Percentiles rank a stretch among this genome's conserved stretches.
Conservation (phyloP, 2,329 filamentous ascomycete species). For the Xylaria sp. region DNA sequence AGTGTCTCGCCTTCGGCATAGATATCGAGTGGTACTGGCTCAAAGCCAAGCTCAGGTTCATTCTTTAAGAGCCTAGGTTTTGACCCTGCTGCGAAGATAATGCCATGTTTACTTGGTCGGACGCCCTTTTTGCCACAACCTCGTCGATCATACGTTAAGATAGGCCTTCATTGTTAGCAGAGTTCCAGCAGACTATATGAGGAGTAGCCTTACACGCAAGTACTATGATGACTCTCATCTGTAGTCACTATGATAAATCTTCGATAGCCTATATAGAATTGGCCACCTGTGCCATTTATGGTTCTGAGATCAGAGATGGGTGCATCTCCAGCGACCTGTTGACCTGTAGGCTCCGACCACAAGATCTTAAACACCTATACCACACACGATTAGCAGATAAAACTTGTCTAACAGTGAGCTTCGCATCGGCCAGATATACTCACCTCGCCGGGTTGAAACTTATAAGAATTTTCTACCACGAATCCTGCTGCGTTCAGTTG, state of each 20-base stretch:
- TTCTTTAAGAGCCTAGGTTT: conserved; percentile 50
- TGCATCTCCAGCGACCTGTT: conserved; percentile 45
- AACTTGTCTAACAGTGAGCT: not conserved
- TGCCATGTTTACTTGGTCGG: conserved; percentile 64
- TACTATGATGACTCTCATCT: conserved; percentile 64
- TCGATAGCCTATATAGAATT: conserved; percentile 62
- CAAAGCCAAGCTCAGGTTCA: conserved; percentile 62
- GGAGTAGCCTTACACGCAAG: conserved; percentile 64
- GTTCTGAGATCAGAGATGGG: conserved; percentile 49
- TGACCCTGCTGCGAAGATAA: conserved; percentile 56
- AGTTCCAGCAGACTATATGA: not conserved
- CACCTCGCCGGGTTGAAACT: conserved; percentile 49
- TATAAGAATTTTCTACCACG: conserved; percentile 44
- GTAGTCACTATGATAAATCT: conserved; percentile 66
- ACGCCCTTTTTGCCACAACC: conserved; percentile 65
- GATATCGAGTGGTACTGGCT: conserved; percentile 58
- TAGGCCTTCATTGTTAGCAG: conserved; percentile 56
- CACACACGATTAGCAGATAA: conserved; percentile 20
- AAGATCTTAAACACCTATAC: conserved; percentile 65
- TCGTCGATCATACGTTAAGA: conserved; percentile 64
- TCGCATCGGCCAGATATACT: conserved; percentile 17
- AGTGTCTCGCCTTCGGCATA: conserved; percentile 58
- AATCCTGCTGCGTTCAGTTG: conserved; percentile 44
- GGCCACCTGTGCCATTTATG: conserved; percentile 51
- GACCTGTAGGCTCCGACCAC: conserved; percentile 64